Evolutionary conservation across 2,329 filamentous ascomycete species (phyloP).

Genomic region (Xylariaceae sp.): DNA sequence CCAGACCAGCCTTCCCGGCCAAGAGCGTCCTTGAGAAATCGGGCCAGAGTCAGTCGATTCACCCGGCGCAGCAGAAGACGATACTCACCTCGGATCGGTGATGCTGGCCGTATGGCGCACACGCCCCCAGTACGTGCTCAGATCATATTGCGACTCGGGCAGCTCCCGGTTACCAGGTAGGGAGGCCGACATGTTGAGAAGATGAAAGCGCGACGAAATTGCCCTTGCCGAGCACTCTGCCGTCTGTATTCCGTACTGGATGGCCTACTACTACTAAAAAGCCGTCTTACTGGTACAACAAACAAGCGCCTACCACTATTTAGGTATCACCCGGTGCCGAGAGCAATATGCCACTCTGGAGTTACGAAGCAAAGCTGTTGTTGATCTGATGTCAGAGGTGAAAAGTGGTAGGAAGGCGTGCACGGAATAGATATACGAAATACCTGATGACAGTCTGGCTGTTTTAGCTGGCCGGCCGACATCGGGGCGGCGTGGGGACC

Average conservation of each 20-base stretch:
- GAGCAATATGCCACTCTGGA: background rate
- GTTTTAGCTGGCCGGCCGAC: background rate
- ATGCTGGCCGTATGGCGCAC: slow-evolving; percentile 85
- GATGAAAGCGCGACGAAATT: slow-evolving; percentile 6
- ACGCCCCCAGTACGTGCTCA: slow-evolving; percentile 90
- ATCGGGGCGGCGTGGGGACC: background rate
- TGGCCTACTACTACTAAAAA: background rate
- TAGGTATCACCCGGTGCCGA: background rate
- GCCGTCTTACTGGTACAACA: background rate
- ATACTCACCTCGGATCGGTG: slow-evolving; percentile 86
- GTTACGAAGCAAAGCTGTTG: too few relatives aligned
- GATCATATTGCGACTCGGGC: slow-evolving; percentile 85
- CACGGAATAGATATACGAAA: background rate
- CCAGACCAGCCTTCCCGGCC: slow-evolving; percentile 70
- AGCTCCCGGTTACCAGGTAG: slow-evolving; percentile 69
- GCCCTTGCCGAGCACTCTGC: slow-evolving; percentile 13
- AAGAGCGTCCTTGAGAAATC: slow-evolving; percentile 68
- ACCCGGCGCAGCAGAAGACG: slow-evolving; percentile 16
- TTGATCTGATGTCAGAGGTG: too few relatives aligned
- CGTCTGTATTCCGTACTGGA: background rate
- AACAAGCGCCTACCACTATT: background rate
- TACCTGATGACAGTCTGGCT: background rate
- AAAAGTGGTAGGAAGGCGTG: too few relatives aligned
- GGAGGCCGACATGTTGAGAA: slow-evolving; percentile 55
- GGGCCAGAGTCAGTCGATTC: slow-evolving; percentile 15